phyloP scores from a whole-genome alignment of 257 asterid genomes.

The Capsicum pubescens region DNA sequence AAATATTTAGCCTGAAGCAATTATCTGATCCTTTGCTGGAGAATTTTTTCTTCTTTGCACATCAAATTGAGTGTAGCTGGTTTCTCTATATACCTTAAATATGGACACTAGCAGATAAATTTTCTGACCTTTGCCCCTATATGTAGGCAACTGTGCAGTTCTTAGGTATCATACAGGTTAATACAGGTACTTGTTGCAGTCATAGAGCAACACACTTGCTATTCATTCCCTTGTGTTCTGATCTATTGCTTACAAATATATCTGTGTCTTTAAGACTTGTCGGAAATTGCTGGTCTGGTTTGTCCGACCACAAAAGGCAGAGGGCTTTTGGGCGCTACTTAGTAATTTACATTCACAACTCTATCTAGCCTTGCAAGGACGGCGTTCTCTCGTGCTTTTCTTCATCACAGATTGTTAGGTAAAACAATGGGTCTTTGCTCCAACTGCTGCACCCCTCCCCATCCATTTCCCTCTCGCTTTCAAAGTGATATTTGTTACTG shows the following conservation, averaged over 20 bases:
- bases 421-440: too few species aligned
- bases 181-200: not conserved
- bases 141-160: slow-evolving; percentile 17
- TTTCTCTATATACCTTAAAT: not conserved
- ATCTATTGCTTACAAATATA: not conserved
- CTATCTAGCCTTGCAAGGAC: not conserved
- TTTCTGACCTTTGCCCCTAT: not conserved
- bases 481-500: not conserved
- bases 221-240: not conserved
- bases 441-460: not conserved
- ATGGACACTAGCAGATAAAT: not conserved
- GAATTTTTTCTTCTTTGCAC: not conserved
- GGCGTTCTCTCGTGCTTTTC: not conserved
- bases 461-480: too few species aligned
- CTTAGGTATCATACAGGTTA: not conserved
- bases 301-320: too few species aligned
- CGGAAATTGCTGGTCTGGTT: too few species aligned
- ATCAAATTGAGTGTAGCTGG: not conserved
- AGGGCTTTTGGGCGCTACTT: too few species aligned
- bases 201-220: not conserved
- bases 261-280: too few species aligned
- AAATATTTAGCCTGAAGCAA: slow-evolving; percentile 49
- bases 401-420: not conserved
- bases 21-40: not conserved
- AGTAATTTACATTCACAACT: too few species aligned